Evolutionary conservation across 345 rosid genomes (phyloP).

Genomic region (Salix exigua): DNA sequence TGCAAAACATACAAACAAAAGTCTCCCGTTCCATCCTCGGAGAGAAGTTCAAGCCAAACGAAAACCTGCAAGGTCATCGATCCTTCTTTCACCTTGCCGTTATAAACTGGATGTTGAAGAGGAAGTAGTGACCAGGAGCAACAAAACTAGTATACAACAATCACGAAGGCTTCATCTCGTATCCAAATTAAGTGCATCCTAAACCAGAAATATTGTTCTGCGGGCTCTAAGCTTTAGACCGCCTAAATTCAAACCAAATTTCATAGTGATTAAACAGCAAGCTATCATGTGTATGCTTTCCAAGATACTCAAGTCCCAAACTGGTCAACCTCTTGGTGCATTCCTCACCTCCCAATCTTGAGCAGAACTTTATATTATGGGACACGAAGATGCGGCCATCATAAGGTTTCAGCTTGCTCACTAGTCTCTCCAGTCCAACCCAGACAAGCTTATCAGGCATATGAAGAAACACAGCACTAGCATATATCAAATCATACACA

Average conservation of each 20-base stretch:
- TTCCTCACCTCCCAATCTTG: slow-evolving; percentile 70
- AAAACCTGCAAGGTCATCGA: not conserved
- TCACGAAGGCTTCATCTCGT: not conserved
- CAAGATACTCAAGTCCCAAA: slow-evolving; percentile 74
- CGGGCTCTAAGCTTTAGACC: slow-evolving; percentile 39
- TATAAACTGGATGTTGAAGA: not conserved
- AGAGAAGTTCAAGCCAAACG: not conserved
- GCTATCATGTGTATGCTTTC: slow-evolving; percentile 80
- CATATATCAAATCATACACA: slow-evolving; percentile 78
- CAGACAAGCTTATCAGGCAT: slow-evolving; percentile 96
- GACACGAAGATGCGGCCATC: slow-evolving; percentile 88
- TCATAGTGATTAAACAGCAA: slow-evolving; percentile 92
- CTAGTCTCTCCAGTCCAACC: slow-evolving; percentile 81
- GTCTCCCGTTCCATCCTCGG: not conserved
- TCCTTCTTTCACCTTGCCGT: not conserved
- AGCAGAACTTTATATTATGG: slow-evolving; percentile 87
- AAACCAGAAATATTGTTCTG: not conserved
- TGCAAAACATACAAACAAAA: not conserved
- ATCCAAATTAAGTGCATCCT: slow-evolving; percentile 6
- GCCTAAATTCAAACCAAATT: slow-evolving; percentile 83
- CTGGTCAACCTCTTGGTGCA: slow-evolving; percentile 64
- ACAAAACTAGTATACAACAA: not conserved
- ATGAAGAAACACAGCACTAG: slow-evolving; percentile 97
- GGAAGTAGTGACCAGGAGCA: slow-evolving; percentile 3
- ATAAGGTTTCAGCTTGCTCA: slow-evolving; percentile 59